phyloP scores from a whole-genome alignment of 257 asterid species.

The Orobanche coerulescens region DNA sequence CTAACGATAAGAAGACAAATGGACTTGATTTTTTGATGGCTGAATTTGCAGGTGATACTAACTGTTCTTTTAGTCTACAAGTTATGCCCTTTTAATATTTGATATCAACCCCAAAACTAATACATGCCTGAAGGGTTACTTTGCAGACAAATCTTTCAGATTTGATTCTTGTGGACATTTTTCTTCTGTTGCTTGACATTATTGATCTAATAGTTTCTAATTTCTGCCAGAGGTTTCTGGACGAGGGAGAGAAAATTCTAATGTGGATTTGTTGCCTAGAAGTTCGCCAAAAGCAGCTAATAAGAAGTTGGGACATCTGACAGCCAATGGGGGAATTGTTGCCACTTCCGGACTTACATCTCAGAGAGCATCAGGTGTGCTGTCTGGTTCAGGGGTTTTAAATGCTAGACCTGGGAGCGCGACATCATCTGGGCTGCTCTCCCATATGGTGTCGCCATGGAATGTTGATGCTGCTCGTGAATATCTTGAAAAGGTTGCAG shows the following conservation, averaged over 20 bases:
- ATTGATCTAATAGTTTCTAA: slow-evolving; percentile 20
- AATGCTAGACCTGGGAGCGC: slow-evolving; percentile 98
- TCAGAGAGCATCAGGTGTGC: slow-evolving; percentile 83
- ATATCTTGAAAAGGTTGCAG: slow-evolving; percentile 94
- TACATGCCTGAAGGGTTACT: slow-evolving; percentile 1
- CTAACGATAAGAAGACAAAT: slow-evolving; percentile 51
- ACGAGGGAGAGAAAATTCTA: slow-evolving; percentile 70
- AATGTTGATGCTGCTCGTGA: slow-evolving; percentile 92
- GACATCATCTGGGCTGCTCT: slow-evolving; percentile 83
- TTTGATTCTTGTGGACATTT: slow-evolving; percentile 14
- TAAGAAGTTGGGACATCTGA: slow-evolving; percentile 53
- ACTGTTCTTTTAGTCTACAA: slow-evolving; percentile 2
- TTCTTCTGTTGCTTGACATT: slow-evolving; percentile 10
- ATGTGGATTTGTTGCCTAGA: slow-evolving; percentile 56
- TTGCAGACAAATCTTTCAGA: background rate
- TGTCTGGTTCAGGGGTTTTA: slow-evolving; percentile 94
- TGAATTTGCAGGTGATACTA: slow-evolving; percentile 81
- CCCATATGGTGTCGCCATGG: slow-evolving; percentile 87
- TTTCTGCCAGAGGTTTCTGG: slow-evolving; percentile 74
- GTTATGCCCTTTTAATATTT: slow-evolving; percentile 14
- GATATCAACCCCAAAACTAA: background rate
- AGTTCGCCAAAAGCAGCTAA: slow-evolving; percentile 59
- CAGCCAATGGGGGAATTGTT: slow-evolving; percentile 50
- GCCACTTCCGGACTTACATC: slow-evolving; percentile 64
- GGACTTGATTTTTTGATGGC: slow-evolving; percentile 94